Percentiles rank a stretch among this genome's conserved stretches.
phyloP scores from a whole-genome alignment of 805 yeast species.

The Barnettozyma botsteinii region DNA sequence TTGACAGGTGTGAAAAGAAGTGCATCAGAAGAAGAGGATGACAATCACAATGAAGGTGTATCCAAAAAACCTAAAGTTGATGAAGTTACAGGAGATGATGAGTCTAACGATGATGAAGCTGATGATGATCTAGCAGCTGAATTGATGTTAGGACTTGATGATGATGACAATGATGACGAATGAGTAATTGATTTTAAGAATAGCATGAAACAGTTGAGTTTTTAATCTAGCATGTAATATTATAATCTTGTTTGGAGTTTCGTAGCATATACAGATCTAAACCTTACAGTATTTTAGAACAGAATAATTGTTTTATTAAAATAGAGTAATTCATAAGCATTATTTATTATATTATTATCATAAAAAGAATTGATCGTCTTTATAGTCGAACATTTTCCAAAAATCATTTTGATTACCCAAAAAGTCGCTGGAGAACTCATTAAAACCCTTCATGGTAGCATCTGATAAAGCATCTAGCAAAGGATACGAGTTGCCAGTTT shows the following conservation, averaged over 20 bases:
- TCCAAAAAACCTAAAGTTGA: constrained; percentile 18
- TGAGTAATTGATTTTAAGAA: not conserved
- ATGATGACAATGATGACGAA: constrained; percentile 10
- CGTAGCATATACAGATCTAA: no score
- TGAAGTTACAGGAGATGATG: constrained; percentile 16
- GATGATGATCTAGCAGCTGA: constrained; percentile 30
- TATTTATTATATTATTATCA: constrained; percentile 1
- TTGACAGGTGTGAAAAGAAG: not conserved
- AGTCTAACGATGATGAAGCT: constrained; percentile 25
- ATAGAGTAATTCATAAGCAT: not conserved
- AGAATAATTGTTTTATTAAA: no score
- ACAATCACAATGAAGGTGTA: constrained; percentile 17
- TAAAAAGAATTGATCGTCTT: constrained; percentile 23
- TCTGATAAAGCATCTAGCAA: constrained; percentile 21
- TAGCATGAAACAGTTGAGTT: not conserved
- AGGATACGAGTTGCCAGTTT: constrained; percentile 8
- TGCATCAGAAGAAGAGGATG: constrained; percentile 8
- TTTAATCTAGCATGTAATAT: constrained; percentile 1
- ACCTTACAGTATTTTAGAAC: no score
- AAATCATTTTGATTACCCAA: constrained; percentile 18
- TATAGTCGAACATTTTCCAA: constrained; percentile 24
- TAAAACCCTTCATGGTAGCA: constrained; percentile 22
- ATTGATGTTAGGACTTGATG: constrained; percentile 26
- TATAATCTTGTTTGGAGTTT: not conserved
- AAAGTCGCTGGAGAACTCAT: constrained; percentile 15